phyloP scores from a whole-genome alignment of 345 rosid genomes.

The Ceriops tagal region DNA sequence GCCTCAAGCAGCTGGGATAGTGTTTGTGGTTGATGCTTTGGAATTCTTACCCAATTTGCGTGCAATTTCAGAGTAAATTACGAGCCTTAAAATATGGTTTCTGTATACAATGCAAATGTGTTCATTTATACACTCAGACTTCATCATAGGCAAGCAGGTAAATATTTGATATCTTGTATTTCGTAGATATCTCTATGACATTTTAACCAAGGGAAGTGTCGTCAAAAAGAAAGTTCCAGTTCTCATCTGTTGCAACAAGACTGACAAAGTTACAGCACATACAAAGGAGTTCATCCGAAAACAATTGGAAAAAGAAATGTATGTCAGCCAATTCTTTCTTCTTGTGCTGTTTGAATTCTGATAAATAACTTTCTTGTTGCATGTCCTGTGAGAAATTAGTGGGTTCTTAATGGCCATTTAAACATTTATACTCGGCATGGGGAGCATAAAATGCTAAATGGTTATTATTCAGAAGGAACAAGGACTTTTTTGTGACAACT shows the following conservation, averaged over 20 bases:
- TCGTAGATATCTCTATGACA: slow-evolving; percentile 77
- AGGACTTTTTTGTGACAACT: too few species aligned
- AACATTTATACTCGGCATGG: background rate
- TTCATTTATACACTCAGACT: background rate
- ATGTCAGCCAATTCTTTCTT: slow-evolving; percentile 8
- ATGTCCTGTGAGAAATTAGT: slow-evolving; percentile 3
- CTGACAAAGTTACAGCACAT: slow-evolving; percentile 93
- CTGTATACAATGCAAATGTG: background rate
- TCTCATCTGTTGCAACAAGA: slow-evolving; percentile 83
- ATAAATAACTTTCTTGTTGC: slow-evolving; percentile 4
- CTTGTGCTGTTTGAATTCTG: background rate
- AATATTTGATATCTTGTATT: slow-evolving; percentile 15
- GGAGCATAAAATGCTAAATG: too few species aligned
- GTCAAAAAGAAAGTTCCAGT: slow-evolving; percentile 74
- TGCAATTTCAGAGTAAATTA: slow-evolving; percentile 68
- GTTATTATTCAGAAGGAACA: too few species aligned
- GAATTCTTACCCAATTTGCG: slow-evolving; percentile 81
- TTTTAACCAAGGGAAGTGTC: slow-evolving; percentile 71
- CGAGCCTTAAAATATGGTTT: slow-evolving; percentile 7
- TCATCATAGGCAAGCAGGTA: background rate
- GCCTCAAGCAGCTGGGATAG: slow-evolving; percentile 82
- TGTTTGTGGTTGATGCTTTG: slow-evolving; percentile 83
- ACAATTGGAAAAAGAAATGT: slow-evolving; percentile 97
- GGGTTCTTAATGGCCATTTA: background rate
- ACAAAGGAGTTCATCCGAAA: slow-evolving; percentile 85